Base-by-base conservation (phyloP, 768 basidiomycete genomes). In the Amanita thiersii region DNA sequence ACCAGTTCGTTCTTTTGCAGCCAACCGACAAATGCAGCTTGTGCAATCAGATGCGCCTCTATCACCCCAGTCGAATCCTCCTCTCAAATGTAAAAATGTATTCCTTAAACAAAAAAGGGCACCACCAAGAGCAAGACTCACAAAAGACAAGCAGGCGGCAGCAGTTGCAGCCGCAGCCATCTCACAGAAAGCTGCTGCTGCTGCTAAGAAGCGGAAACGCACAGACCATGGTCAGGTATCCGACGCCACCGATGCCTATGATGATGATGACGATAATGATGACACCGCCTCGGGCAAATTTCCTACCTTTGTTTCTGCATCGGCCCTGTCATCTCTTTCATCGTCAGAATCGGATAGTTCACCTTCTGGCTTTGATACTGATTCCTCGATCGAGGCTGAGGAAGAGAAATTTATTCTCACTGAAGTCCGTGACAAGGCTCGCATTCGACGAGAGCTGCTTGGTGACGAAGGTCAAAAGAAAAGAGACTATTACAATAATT, bases 271-370 rank as follows among this genome's bases (percentile, higher is more conserved):
- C 42, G 58, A 60, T 33, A 63, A 63, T 40, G 50, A 40, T 12
- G 60, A 55, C 8, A 64, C 64, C 3, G 58, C 17, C 15, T 18
- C 7, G 11, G 32, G 51, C 33, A 64, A 60, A 37, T 78, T 80
- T 56, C 82, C 82, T 9, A 84, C 79, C 17, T 83, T 85, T 55
- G 65, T 85, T 19, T 74, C 79, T 20, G 81, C 81, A 15, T 77
- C 78, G 21, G 76, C 64, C 2, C 51, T 76, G 29, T 71, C 75
- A 5, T 70, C 70, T 5, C 63, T 65, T 19, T 65, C 70, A 18
- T 72, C 72, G 30, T 69, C 71, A 37, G 79, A 73, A 17, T 65
- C 72, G 28, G 70, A 60, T 37, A 66, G 62, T 7, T 71, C 72
- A 9, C 63, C 66, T 14, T 68, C 72, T 2, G 70, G 69, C 35